Conservation (phyloP, 176 grass and related monocot species). For the Lolium multiflorum region DNA sequence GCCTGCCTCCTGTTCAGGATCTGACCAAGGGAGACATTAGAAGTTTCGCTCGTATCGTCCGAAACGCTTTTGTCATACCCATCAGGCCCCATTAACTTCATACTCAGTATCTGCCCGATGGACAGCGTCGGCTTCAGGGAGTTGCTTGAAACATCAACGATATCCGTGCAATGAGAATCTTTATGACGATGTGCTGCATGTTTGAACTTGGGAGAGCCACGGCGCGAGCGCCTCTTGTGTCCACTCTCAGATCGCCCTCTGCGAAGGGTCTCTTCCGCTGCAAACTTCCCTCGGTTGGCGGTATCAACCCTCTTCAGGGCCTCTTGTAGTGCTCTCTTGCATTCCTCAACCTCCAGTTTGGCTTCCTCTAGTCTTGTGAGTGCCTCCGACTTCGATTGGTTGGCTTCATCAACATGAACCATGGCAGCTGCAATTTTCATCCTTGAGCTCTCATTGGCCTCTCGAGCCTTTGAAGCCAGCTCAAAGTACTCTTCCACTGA, state of each 20-base stretch:
- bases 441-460: constrained; percentile 59
- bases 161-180: constrained; percentile 43
- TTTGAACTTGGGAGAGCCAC: constrained; percentile 65
- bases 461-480: constrained; percentile 62
- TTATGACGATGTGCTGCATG: constrained; percentile 42
- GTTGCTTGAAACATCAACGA: constrained; percentile 30
- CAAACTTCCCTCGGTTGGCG: constrained; percentile 62
- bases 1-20: constrained; percentile 71
- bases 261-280: constrained; percentile 57
- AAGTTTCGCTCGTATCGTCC: constrained; percentile 51
- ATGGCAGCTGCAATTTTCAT: constrained; percentile 65
- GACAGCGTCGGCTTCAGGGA: constrained; percentile 63
- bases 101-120: constrained; percentile 87
- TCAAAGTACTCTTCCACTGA: constrained; percentile 69
- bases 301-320: constrained; percentile 62
- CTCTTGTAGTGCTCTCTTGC: constrained; percentile 66
- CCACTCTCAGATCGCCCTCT: constrained; percentile 46
- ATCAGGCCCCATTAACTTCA: constrained; percentile 83
- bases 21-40: constrained; percentile 74
- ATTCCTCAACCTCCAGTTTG: constrained; percentile 56
- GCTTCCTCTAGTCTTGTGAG: constrained; percentile 69
- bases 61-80: constrained; percentile 53
- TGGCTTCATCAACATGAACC: constrained; percentile 60
- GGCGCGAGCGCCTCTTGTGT: constrained; percentile 31
- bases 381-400: constrained; percentile 46